Evolutionary conservation across 2,329 filamentous ascomycete species (phyloP).

Genomic region (Fusarium albidum): DNA sequence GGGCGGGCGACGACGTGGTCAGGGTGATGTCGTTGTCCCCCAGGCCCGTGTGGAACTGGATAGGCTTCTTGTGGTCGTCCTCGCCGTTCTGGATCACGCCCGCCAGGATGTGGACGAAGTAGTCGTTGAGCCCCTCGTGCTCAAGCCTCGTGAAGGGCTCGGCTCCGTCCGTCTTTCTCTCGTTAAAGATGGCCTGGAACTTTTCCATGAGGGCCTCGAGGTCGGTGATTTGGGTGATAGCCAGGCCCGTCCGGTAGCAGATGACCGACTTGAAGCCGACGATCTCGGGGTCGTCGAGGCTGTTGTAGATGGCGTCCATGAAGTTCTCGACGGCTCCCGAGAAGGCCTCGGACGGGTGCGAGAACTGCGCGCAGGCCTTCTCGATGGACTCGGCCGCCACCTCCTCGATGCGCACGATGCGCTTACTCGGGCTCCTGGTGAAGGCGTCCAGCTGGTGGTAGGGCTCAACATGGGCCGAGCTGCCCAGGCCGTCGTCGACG

Average conservation of each 20-base stretch:
- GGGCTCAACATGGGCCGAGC: slow-evolving; percentile 61
- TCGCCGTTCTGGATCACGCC: slow-evolving; percentile 60
- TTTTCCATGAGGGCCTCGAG: slow-evolving; percentile 51
- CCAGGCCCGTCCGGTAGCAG: slow-evolving; percentile 80
- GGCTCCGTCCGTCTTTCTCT: slow-evolving; percentile 15
- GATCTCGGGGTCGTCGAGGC: slow-evolving; percentile 71
- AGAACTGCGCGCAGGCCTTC: slow-evolving; percentile 48
- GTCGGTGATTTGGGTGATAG: slow-evolving; percentile 58
- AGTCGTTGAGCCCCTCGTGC: slow-evolving; percentile 72
- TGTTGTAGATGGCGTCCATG: slow-evolving; percentile 57
- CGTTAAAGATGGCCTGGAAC: slow-evolving; percentile 48
- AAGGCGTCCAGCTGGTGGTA: slow-evolving; percentile 73
- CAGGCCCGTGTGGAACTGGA: slow-evolving; percentile 86
- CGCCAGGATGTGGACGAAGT: slow-evolving; percentile 71
- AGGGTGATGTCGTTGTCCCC: slow-evolving; percentile 82
- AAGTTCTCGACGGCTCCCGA: slow-evolving; percentile 47
- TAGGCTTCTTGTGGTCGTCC: slow-evolving; percentile 66
- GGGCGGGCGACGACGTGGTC: slow-evolving; percentile 74
- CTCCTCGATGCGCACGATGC: slow-evolving; percentile 81
- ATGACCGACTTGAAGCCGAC: slow-evolving; percentile 85
- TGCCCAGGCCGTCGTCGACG: slow-evolving; percentile 78
- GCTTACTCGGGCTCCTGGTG: slow-evolving; percentile 69
- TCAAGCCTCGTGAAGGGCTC: slow-evolving; percentile 62
- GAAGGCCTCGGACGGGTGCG: slow-evolving; percentile 38
- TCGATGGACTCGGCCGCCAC: slow-evolving; percentile 71